These are phyloP conservation scores for Hypoxylon cercidicola DNA, from an alignment of 495 filamentous ascomycete species.

Conservation along the genomic window DNA sequence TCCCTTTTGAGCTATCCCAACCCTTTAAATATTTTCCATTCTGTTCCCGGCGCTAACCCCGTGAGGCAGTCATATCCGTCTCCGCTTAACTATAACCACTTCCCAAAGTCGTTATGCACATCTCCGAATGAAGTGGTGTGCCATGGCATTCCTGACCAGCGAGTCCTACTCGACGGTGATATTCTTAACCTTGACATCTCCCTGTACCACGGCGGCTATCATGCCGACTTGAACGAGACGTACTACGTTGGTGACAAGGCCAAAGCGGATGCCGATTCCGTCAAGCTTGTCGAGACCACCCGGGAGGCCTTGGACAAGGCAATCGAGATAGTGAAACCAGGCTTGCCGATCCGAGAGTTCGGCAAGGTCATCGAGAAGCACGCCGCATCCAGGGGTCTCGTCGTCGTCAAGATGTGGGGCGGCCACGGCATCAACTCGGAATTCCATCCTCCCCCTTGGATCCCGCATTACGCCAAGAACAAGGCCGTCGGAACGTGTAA, in stretches of 20 bases:
- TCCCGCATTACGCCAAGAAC: constrained; percentile 88
- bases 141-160: constrained; percentile 85
- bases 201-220: constrained; percentile 85
- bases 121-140: constrained; percentile 95
- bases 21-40: no score
- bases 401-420: constrained; percentile 82
- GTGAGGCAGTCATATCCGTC: constrained; percentile 84
- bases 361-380: constrained; percentile 86
- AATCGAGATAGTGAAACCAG: constrained; percentile 83
- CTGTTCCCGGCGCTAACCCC: no score
- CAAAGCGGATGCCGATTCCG: constrained; percentile 73
- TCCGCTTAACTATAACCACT: constrained; percentile 90
- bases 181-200: constrained; percentile 90
- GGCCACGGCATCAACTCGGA: constrained; percentile 85
- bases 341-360: constrained; percentile 81
- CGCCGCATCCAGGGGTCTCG: constrained; percentile 76
- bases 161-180: constrained; percentile 79
- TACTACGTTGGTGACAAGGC: constrained; percentile 85
- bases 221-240: constrained; percentile 90
- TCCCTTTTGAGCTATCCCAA: no score
- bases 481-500: constrained; percentile 86
- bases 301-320: constrained; percentile 80
- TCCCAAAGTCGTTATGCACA: constrained; percentile 96
- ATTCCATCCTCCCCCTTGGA: constrained; percentile 83
- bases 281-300: constrained; percentile 81